Evolutionary conservation across 2,329 filamentous ascomycete genomes (phyloP).

Genomic region (Proliferodiscus dingleyae): DNA sequence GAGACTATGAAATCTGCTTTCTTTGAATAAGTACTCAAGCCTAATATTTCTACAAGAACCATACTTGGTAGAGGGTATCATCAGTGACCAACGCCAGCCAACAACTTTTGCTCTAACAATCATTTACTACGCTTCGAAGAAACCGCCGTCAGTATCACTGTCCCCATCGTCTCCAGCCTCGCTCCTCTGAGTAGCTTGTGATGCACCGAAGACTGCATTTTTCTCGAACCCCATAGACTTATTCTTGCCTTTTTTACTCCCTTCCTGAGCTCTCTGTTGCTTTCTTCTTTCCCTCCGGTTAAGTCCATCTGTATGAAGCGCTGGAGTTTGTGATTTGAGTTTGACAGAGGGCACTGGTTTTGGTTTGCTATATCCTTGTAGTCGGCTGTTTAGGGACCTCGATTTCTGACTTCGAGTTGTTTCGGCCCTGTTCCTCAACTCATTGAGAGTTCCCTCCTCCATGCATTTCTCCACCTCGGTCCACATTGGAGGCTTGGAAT

Average conservation of each 20-base stretch:
- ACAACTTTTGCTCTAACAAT: not conserved
- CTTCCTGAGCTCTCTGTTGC: slow-evolving; percentile 14
- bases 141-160: slow-evolving; percentile 52
- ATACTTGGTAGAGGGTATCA: slow-evolving; percentile 15
- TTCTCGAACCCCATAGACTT: slow-evolving; percentile 26
- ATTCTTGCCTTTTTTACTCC: slow-evolving; percentile 20
- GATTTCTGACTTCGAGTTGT: slow-evolving; percentile 7
- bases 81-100: slow-evolving; percentile 2
- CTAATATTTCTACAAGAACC: not conserved
- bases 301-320: slow-evolving; percentile 25
- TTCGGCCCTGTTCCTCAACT: slow-evolving; percentile 24
- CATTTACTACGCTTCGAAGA: slow-evolving; percentile 44
- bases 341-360: too few species aligned
- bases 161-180: slow-evolving; percentile 38
- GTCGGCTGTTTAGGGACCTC: slow-evolving; percentile 16
- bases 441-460: slow-evolving; percentile 42
- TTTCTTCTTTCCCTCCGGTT: slow-evolving; percentile 30
- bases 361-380: too few species aligned
- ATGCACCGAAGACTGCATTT: slow-evolving; percentile 28
- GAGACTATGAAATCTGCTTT: too few species aligned
- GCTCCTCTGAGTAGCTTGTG: slow-evolving; percentile 9
- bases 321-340: slow-evolving; percentile 8
- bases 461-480: slow-evolving; percentile 59
- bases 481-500: slow-evolving; percentile 57
- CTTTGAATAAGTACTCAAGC: not conserved